phyloP scores from a whole-genome alignment of 1,139 yeast species.

The Nakaseomyces sp. region DNA sequence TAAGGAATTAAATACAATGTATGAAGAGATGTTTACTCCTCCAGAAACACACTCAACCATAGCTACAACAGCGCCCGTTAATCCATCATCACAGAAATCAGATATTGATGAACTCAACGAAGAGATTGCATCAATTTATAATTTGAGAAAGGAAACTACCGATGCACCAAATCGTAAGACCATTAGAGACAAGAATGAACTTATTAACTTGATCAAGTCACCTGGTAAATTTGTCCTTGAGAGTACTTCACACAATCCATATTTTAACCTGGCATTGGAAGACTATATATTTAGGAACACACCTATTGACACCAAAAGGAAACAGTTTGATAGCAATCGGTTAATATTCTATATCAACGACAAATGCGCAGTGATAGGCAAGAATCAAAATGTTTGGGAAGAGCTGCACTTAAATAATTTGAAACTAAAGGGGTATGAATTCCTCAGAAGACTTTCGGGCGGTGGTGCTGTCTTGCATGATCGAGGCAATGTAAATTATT shows the following conservation, averaged over 20 bases:
- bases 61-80: too few relatives aligned
- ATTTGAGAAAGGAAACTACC: conserved; percentile 3
- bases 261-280: conserved; percentile 71
- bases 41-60: too few relatives aligned
- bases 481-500: conserved; percentile 80
- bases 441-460: conserved; percentile 76
- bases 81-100: too few relatives aligned
- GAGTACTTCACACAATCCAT: conserved; percentile 48
- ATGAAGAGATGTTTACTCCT: conserved; percentile 23
- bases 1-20: conserved; percentile 25
- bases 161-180: neutral
- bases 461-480: conserved; percentile 98
- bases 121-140: conserved; percentile 18
- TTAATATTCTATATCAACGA: conserved; percentile 66
- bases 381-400: conserved; percentile 91
- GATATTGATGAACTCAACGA: conserved; percentile 24
- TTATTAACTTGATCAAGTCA: conserved; percentile 12
- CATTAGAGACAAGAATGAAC: conserved; percentile 12
- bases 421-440: conserved; percentile 47
- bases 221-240: conserved; percentile 24
- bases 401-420: conserved; percentile 66
- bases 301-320: conserved; percentile 36
- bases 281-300: conserved; percentile 62
- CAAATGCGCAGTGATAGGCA: conserved; percentile 89
- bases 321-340: conserved; percentile 36